Conservation (phyloP, 495 filamentous ascomycete species). For the Parathielavia appendiculata region DNA sequence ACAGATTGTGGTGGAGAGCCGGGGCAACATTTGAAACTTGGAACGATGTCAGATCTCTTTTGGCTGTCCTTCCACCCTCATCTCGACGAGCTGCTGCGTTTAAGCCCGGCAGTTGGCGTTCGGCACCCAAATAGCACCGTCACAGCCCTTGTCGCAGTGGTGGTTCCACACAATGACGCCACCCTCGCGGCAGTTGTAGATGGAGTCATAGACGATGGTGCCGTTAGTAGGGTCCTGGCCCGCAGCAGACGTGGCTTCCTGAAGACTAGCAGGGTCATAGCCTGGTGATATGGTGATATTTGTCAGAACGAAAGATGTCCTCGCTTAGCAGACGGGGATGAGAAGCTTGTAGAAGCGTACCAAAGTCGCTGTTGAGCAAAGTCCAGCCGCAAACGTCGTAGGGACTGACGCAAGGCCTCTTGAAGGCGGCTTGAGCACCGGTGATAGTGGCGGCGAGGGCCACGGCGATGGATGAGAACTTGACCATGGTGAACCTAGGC, state of each 20-base stretch:
- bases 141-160: constrained; percentile 8
- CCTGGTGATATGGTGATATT: neutral
- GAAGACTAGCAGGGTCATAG: constrained; percentile 1
- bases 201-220: constrained; percentile 8
- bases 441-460: constrained; percentile 15
- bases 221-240: constrained; percentile 8
- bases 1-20: no score
- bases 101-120: constrained; percentile 11
- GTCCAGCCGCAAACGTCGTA: constrained; percentile 16
- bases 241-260: neutral
- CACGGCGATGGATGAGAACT: constrained; percentile 2
- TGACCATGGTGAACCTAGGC: constrained; percentile 9
- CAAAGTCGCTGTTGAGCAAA: neutral
- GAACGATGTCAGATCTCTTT: no score
- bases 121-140: neutral
- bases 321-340: no score
- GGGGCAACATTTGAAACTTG: no score
- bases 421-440: constrained; percentile 8
- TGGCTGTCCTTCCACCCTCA: neutral
- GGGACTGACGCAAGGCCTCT: neutral
- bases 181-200: constrained; percentile 13
- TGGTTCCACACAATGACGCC: constrained; percentile 14
- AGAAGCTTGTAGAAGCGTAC: neutral
- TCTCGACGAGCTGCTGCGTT: neutral
- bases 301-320: neutral